Evolutionary conservation across 306 rosid genomes (phyloP), one percentile per base, ranked within the genome.

Genomic region (Hippophae tibetana): DNA sequence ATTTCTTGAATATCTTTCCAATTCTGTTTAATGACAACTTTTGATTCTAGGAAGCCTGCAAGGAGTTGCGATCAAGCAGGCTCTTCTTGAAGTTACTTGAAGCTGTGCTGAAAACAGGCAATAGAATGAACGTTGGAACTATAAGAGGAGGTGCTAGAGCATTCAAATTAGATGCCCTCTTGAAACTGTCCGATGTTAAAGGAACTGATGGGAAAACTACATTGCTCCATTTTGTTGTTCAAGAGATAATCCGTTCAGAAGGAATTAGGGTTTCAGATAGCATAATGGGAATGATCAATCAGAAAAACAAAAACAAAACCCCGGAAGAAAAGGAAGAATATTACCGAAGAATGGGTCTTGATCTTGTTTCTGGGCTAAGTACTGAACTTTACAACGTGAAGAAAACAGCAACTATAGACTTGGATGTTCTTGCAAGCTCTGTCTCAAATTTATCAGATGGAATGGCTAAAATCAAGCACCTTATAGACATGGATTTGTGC

Each of bases 71-170:
- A 55, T 93, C 99, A 64, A 93, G 97, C 81, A 85, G 99, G 71
- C 83, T 93, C 13, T 93, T 93, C 87, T 64, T 82, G 71, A 93
- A 93, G 56, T 43, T 93, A 51, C 89, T 93, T 0, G 99, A 93
- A 77, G 81, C 99, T 6, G 99, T 93, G 13, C 80, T 93, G 0
- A 93, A 93, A 78, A 93, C 99, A 7, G 99, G 99, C 4, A 93
- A 93, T 66, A 75, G 99, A 8, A 88, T 93, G 99, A 93, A 93
- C 47, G 95, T 93, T 0, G 99, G 99, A 53, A 93, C 99, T 2
- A 89, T 86, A 52, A 72, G 99, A 45, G 99, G 99, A 60, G 99
- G 97, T 2, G 99, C 99, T 0, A 70, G 68, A 69, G 99, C 97
- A 13, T 93, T 93, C 58, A 93, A 89, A 53, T 85, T 93, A 18